Evolutionary conservation across 1,139 yeast genomes (phyloP).

Genomic region (Saccharomyces pastorianus): DNA sequence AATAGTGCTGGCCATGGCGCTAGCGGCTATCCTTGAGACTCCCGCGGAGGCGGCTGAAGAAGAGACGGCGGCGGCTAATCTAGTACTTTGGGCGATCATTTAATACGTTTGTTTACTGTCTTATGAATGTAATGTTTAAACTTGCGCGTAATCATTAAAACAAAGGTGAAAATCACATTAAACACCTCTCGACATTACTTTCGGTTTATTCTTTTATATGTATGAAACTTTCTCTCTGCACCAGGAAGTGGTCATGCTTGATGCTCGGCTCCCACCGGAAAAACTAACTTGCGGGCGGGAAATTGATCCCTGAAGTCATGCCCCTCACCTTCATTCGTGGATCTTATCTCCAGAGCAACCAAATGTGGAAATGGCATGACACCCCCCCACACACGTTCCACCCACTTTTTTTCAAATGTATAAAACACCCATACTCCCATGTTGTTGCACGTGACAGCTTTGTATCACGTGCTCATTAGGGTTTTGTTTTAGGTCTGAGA

Average conservation of each 20-base stretch:
- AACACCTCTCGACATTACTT: background rate
- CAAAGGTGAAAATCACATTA: background rate
- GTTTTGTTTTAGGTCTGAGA: background rate
- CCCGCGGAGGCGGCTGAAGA: conserved; percentile 13
- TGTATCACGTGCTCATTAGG: background rate
- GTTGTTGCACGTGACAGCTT: background rate
- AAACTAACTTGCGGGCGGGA: background rate
- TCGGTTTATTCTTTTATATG: background rate
- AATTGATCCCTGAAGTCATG: background rate
- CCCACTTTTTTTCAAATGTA: background rate
- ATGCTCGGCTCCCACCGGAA: background rate
- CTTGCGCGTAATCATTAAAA: no score
- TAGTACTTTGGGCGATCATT: conserved; percentile 12
- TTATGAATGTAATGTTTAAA: background rate
- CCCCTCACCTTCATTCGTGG: background rate
- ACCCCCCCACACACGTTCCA: background rate
- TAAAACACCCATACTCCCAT: background rate
- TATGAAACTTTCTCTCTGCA: background rate
- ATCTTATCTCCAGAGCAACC: conserved; percentile 1
- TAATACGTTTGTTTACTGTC: background rate
- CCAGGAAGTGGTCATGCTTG: background rate
- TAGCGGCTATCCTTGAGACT: conserved; percentile 7
- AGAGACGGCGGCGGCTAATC: conserved; percentile 11
- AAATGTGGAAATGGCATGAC: background rate
- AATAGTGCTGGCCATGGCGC: conserved; percentile 6